Conservation (phyloP, 768 basidiomycete genomes). For the Guyanaporus albipodus region DNA sequence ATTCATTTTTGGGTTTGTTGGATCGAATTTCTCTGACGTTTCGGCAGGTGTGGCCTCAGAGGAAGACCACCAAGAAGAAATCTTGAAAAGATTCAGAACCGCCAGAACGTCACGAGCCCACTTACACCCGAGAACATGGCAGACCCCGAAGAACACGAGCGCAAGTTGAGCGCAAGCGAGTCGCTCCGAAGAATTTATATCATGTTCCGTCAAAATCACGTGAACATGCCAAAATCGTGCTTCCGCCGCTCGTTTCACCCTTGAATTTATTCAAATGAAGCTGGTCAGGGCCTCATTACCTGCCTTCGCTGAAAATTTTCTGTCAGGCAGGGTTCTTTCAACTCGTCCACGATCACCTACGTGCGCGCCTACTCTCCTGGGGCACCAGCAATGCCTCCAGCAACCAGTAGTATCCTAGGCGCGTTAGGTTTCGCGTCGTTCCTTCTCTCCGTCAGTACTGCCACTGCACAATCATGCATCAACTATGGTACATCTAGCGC, state of each 20-base stretch:
- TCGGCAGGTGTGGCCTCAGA: conserved; percentile 24
- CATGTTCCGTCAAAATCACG: no score
- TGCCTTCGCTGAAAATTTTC: no score
- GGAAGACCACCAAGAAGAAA: conserved; percentile 56
- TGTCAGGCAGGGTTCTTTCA: background rate
- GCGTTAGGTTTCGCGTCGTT: conserved; percentile 11
- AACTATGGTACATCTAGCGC: conserved; percentile 23
- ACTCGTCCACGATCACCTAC: background rate
- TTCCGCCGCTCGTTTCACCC: no score
- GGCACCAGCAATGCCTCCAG: conserved; percentile 8
- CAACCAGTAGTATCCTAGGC: conserved; percentile 1
- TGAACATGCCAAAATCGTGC: no score
- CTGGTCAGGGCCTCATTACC: no score
- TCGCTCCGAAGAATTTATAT: no score
- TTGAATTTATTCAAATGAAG: no score
- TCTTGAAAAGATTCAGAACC: conserved; percentile 28
- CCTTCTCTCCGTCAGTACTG: conserved; percentile 5
- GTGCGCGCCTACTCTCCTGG: background rate
- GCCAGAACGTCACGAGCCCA: background rate
- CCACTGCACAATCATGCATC: conserved; percentile 24
- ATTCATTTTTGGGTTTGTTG: conserved; percentile 76
- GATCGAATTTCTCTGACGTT: conserved; percentile 52
- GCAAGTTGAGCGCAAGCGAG: no score
- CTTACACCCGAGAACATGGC: conserved; percentile 44
- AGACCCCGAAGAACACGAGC: background rate